Evolutionary conservation across 208 protist genomes (phyloP), one percentile per base, ranked within the genome.

Genomic region (Leptomonas pyrrhocoris): DNA sequence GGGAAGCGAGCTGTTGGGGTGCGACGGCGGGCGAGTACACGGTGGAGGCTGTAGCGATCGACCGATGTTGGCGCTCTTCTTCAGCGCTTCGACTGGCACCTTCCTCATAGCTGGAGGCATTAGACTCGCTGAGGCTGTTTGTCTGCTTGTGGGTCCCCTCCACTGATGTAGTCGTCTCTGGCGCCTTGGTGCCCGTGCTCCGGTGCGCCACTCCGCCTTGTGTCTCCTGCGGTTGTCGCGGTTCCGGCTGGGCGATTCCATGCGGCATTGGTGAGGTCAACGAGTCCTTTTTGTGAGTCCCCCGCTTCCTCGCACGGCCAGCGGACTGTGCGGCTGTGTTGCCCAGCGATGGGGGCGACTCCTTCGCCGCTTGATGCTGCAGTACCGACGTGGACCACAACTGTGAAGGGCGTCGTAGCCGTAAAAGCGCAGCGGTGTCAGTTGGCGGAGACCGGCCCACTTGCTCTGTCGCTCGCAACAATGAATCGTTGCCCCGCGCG

Each of bases 151-250:
- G 27, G 21, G n/a, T 15, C 2, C 40, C 3, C 13, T 6, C 9
- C n/a, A 11, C 45, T 2, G n/a, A 42, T 9, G n/a, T 48, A 30
- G 49, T 19, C 15, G n/a, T 38, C 19, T 38, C 8, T 6, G 48
- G 48, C 4, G 61, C 46, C n/a, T 55, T 67, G 28, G 48, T 45
- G 61, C 48, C 57, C 21, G 49, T 57, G 23, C 48, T 23, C 9
- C 61, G 61, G 49, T 67, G 51, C 30, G n/a, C 15, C 2, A 34
- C 30, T 16, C 5, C 34, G 9, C 7, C 45, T 9, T 42, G 42
- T 0, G 46, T 3, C 30, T 49, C 5, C 43, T 19, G 18, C 28
- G 8, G 40, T 21, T 36, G 31, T 23, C 13, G 21, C 48, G 13
- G 61, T 21, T 56, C 8, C 34, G 34, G 6, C 8, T 12, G 21